Conservation (phyloP, 192 early-diverging fungal genomes). For the Cetraspora pellucida region DNA sequence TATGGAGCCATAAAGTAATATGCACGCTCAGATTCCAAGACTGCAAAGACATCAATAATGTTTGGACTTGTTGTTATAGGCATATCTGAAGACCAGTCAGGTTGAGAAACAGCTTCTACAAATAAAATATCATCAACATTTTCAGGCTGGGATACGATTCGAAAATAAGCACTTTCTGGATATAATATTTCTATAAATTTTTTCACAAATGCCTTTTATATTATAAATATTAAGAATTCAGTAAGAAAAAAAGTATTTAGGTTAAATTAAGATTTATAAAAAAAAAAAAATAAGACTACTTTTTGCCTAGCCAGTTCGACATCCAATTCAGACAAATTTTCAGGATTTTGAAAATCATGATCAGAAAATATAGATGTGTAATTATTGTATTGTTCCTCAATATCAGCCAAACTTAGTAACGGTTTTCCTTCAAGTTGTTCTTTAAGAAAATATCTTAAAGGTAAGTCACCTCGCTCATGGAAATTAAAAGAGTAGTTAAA, state of each 20-base stretch:
- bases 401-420: constrained; percentile 5
- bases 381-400: constrained; percentile 20
- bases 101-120: constrained; percentile 9
- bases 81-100: background rate
- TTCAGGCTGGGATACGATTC: constrained; percentile 1
- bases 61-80: constrained; percentile 36
- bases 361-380: background rate
- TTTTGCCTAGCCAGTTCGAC: constrained; percentile 14
- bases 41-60: constrained; percentile 48
- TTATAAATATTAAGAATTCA: background rate
- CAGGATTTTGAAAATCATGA: background rate
- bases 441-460: constrained; percentile 32
- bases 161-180: constrained; percentile 32
- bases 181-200: constrained; percentile 33
- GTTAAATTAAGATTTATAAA: background rate
- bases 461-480: constrained; percentile 7
- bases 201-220: constrained; percentile 28
- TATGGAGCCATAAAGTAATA: constrained; percentile 59
- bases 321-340: background rate
- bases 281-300: background rate
- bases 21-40: constrained; percentile 54
- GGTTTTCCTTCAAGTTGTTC: constrained; percentile 25
- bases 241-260: background rate
- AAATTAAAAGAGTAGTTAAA: background rate
- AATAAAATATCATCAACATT: constrained; percentile 37